Evolutionary conservation across 2,329 filamentous ascomycete genomes (phyloP).

Genomic region (Ophiocordyceps unilateralis): DNA sequence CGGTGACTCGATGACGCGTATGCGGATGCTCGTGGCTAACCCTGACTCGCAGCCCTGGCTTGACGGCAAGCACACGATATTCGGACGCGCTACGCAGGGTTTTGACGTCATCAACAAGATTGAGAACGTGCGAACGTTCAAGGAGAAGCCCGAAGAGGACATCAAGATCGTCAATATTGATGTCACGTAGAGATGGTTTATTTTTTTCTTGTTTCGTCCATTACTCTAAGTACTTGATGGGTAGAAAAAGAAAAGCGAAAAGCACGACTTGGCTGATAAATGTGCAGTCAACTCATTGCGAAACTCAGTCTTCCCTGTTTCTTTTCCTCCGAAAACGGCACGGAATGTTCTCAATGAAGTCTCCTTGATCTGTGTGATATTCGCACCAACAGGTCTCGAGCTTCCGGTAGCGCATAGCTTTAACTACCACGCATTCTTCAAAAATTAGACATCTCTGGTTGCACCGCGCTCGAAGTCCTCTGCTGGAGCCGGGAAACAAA

Average conservation of each 20-base stretch:
- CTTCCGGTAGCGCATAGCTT: not conserved
- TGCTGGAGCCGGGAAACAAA: not conserved
- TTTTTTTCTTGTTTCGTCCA: not conserved
- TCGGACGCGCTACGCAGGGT: slow-evolving; percentile 77
- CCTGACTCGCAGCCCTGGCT: slow-evolving; percentile 52
- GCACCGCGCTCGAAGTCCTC: not conserved
- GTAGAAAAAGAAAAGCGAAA: no score
- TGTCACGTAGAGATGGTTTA: slow-evolving; percentile 20
- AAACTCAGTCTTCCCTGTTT: not conserved
- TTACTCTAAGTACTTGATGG: no score
- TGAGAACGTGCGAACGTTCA: slow-evolving; percentile 71
- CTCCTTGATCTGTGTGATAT: not conserved
- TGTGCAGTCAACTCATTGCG: no score
- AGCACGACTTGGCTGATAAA: no score
- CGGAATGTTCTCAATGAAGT: not conserved
- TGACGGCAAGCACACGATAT: slow-evolving; percentile 91
- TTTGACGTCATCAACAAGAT: slow-evolving; percentile 93
- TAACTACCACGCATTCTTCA: not conserved
- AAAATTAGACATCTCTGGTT: not conserved
- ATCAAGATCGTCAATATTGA: slow-evolving; percentile 92
- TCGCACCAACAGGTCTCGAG: slow-evolving; percentile 6
- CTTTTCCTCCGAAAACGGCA: not conserved
- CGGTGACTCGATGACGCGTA: slow-evolving; percentile 15
- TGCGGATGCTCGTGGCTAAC: not conserved
- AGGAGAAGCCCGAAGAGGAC: slow-evolving; percentile 91